phyloP scores from a whole-genome alignment of 192 early-diverging fungal genomes.

The Entrophospora sp. region DNA sequence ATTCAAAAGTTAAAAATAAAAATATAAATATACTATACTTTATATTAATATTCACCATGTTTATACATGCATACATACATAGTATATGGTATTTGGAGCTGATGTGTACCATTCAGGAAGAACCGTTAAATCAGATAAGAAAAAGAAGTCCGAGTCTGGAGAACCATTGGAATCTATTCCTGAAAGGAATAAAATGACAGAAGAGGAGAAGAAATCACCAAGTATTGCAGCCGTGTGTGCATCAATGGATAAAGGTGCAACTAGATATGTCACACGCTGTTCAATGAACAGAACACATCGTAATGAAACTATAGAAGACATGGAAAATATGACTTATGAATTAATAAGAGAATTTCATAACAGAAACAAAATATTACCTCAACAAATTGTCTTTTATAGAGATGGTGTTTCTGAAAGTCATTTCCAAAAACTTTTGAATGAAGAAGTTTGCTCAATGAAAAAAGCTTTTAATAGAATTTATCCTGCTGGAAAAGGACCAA shows the following conservation, averaged over 20 bases:
- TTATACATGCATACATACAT: too few species aligned
- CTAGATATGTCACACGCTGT: conserved; percentile 44
- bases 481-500: conserved; percentile 33
- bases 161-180: too few species aligned
- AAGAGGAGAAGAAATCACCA: conserved; percentile 31
- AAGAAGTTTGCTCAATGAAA: neutral
- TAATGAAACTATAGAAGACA: conserved; percentile 52
- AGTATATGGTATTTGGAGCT: conserved; percentile 82
- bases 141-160: too few species aligned
- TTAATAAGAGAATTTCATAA: conserved; percentile 52
- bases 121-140: too few species aligned
- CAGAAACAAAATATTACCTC: conserved; percentile 46
- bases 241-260: conserved; percentile 44
- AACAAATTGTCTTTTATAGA: conserved; percentile 74
- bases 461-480: neutral
- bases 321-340: conserved; percentile 52
- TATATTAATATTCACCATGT: too few species aligned
- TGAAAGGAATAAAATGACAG: too few species aligned
- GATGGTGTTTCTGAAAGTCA: conserved; percentile 82
- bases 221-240: conserved; percentile 26
- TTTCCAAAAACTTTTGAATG: neutral
- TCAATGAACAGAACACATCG: conserved; percentile 54
- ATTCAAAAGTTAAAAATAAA: too few species aligned
- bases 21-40: too few species aligned
- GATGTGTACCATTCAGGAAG: conserved; percentile 84